phyloP scores from a whole-genome alignment of 495 filamentous ascomycete genomes.

The Aspergillus kassunensis region DNA sequence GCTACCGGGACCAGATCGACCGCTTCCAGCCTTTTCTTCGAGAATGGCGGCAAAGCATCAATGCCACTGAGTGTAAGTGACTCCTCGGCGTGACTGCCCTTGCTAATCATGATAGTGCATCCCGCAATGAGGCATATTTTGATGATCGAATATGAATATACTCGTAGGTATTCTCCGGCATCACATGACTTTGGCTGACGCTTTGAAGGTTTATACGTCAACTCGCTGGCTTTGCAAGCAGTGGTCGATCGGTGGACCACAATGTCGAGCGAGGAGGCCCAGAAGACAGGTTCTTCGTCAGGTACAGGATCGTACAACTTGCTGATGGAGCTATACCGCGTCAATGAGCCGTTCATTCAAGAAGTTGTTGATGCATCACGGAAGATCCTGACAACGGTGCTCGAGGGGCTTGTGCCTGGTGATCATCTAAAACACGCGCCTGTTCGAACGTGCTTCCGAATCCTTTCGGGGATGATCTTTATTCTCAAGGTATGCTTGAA shows the following conservation, averaged over 20 bases:
- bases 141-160: constrained; percentile 86
- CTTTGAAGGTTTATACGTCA: constrained; percentile 65
- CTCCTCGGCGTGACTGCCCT: neutral
- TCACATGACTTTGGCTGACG: constrained; percentile 12
- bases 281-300: constrained; percentile 38
- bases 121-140: constrained; percentile 77
- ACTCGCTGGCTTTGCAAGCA: constrained; percentile 88
- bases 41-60: constrained; percentile 72
- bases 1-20: constrained; percentile 74
- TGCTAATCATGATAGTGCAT: constrained; percentile 48
- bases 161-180: constrained; percentile 45
- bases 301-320: constrained; percentile 45
- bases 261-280: constrained; percentile 50
- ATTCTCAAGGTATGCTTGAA: constrained; percentile 60
- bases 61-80: constrained; percentile 51
- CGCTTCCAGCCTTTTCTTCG: constrained; percentile 71
- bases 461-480: constrained; percentile 93
- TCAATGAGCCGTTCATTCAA: constrained; percentile 71
- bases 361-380: constrained; percentile 87
- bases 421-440: constrained; percentile 89
- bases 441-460: constrained; percentile 90
- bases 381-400: constrained; percentile 74
- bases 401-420: constrained; percentile 74
- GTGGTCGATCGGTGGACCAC: constrained; percentile 89
- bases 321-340: constrained; percentile 51